These are phyloP conservation scores for Phytophthora rubi DNA, from an alignment of 352 stramenopile genomes.

Conservation along the genomic window DNA sequence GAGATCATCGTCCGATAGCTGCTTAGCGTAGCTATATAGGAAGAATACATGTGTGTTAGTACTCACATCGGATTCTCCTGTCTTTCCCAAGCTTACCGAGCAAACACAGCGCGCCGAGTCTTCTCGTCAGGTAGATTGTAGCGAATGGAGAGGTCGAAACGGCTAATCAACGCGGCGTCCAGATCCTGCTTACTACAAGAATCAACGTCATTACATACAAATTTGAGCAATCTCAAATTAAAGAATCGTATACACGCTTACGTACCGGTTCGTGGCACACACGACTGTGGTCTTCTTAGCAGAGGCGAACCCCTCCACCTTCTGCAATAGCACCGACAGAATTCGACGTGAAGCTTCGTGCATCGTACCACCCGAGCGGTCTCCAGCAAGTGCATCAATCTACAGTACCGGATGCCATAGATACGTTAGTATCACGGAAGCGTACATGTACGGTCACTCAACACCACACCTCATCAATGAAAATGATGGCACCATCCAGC, in stretches of 20 bases:
- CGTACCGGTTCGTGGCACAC: slow-evolving; percentile 90
- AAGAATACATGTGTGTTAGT: not conserved
- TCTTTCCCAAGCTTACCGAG: slow-evolving; percentile 51
- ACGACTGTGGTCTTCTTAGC: slow-evolving; percentile 93
- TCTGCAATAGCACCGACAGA: slow-evolving; percentile 92
- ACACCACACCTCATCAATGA: slow-evolving; percentile 91
- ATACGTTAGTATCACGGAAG: not conserved
- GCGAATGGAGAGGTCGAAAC: slow-evolving; percentile 93
- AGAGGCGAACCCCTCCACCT: slow-evolving; percentile 93
- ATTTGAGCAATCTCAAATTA: slow-evolving; percentile 2
- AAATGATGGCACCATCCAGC: slow-evolving; percentile 93
- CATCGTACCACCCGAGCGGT: slow-evolving; percentile 89
- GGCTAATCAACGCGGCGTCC: slow-evolving; percentile 92
- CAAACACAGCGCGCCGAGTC: slow-evolving; percentile 89
- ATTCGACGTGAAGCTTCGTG: slow-evolving; percentile 93
- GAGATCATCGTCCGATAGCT: slow-evolving; percentile 81
- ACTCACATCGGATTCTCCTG: not conserved
- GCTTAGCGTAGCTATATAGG: slow-evolving; percentile 83
- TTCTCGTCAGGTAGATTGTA: slow-evolving; percentile 90
- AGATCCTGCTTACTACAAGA: slow-evolving; percentile 90
- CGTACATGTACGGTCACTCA: slow-evolving; percentile 1
- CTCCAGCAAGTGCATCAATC: slow-evolving; percentile 92
- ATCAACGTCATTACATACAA: not conserved
- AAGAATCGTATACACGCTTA: not conserved
- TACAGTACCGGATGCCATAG: slow-evolving; percentile 17